Evolutionary conservation across 1,284 basidiomycete genomes (phyloP), one percentile per base, ranked within the genome.

Genomic region (Irpex sp.): DNA sequence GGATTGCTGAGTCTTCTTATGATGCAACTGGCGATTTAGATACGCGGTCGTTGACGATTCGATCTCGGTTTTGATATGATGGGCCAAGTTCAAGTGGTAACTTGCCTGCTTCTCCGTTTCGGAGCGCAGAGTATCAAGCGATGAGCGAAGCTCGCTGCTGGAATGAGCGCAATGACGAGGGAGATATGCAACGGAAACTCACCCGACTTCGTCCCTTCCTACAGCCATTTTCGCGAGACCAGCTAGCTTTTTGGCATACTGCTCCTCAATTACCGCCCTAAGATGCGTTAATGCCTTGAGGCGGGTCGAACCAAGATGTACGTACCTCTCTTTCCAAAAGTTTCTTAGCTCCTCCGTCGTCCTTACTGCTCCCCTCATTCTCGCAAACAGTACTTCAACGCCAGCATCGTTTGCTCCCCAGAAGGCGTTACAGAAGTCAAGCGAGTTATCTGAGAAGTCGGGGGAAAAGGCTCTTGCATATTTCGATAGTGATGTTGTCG

Each of bases 351-450:
- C 97, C 53, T 98, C 96, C 74, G 94, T 86, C 1, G 95, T 95
- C 70, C 92, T 83, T n/a, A 83, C 78, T 3, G 92, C 92, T 2
- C 90, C 91, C 50, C 94, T 86, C 85, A 97, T 91, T 63, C 95
- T 84, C 7, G 90, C 88, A 75, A 95, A 91, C 55, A 99, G 79
- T 56, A 95, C 93, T 69, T 97, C 94, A 66, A 93, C 95, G 21
- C 96, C 96, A 33, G 84, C 88, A 78, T 97, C 95, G 50, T 83
- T 85, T 33, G 83, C 71, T 5, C 93, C 93, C 97, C 97, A 98
- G 78, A 98, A 99, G 1, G 95, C 87, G 76, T 99, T 99, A 77
- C 96, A 98, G 77, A 96, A 98, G 78, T 97, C 92, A 69, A 89
- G 79, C 11, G 84, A 83, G 60, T 82, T 79, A 62, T 75, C 72